Percentiles rank a stretch among this genome's conserved stretches.
phyloP scores from a whole-genome alignment of 148 eudicot genomes.

The Tetragonia tetragonoides region DNA sequence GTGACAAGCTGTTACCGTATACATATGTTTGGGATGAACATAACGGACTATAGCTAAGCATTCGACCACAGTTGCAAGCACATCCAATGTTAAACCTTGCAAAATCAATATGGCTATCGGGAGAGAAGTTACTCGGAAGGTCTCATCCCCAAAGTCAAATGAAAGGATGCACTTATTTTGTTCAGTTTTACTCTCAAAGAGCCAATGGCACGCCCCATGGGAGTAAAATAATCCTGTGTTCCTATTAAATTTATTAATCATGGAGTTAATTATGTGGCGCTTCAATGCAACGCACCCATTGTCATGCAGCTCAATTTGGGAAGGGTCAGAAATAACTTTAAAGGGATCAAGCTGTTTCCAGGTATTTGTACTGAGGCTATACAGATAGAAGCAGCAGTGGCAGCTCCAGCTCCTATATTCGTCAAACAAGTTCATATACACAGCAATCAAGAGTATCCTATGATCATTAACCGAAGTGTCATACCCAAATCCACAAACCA shows the following conservation, averaged over 20 bases:
- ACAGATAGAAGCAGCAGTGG: background rate
- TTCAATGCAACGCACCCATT: background rate
- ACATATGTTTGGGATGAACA: too few species aligned
- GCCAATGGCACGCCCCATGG: background rate
- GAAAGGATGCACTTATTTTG: background rate
- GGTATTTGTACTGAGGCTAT: background rate
- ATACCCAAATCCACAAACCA: background rate
- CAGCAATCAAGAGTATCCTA: background rate
- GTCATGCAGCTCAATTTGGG: background rate
- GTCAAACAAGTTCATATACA: background rate
- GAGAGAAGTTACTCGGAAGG: background rate
- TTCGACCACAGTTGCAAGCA: background rate
- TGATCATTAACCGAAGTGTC: background rate
- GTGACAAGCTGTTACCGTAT: too few species aligned
- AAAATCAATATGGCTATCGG: background rate
- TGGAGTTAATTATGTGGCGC: background rate
- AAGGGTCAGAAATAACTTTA: background rate
- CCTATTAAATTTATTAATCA: too few species aligned
- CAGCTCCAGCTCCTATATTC: too few species aligned
- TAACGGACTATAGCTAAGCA: background rate
- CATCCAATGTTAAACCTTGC: too few species aligned
- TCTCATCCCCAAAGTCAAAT: background rate
- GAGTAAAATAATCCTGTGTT: background rate
- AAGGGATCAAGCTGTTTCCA: slow-evolving; percentile 6
- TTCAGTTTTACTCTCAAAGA: background rate